phyloP scores from a whole-genome alignment of 106 monocot species.

The Vanilla planifolia region DNA sequence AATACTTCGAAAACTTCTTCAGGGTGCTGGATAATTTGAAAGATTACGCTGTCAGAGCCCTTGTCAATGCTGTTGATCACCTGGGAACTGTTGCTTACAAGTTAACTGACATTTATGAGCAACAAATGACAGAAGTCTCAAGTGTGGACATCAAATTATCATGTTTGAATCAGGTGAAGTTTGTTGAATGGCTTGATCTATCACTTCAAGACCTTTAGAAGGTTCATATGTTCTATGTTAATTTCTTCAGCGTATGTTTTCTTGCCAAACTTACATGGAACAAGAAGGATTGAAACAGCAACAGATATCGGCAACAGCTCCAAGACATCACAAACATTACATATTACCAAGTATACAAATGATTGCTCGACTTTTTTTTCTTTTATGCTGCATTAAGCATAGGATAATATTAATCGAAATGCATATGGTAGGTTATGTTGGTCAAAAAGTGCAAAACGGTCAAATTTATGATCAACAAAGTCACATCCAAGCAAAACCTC shows the following conservation, averaged over 20 bases:
- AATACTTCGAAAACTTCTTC: constrained; percentile 2
- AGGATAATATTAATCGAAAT: neutral
- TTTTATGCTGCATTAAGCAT: neutral
- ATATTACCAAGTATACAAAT: constrained; percentile 67
- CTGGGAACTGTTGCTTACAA: constrained; percentile 98
- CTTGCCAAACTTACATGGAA: constrained; percentile 68
- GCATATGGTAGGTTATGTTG: constrained; percentile 32
- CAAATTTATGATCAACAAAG: constrained; percentile 22
- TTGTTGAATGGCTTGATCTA: neutral
- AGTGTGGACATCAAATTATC: constrained; percentile 67
- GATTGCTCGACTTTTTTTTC: neutral
- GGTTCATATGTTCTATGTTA: neutral
- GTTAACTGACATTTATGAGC: constrained; percentile 86
- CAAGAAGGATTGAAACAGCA: constrained; percentile 78
- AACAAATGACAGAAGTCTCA: constrained; percentile 68
- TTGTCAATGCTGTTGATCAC: constrained; percentile 97
- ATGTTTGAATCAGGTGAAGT: constrained; percentile 79
- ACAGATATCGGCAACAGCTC: constrained; percentile 30
- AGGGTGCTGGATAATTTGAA: constrained; percentile 96
- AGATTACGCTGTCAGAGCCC: constrained; percentile 85
- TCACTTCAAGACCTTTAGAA: neutral
- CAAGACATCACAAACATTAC: constrained; percentile 90
- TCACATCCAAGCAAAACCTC: constrained; percentile 29
- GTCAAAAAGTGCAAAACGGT: constrained; percentile 20
- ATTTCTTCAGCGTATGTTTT: constrained; percentile 38